These are phyloP conservation scores for Pisolithus orientalis DNA, from an alignment of 768 basidiomycete genomes.

Conservation along the genomic window DNA sequence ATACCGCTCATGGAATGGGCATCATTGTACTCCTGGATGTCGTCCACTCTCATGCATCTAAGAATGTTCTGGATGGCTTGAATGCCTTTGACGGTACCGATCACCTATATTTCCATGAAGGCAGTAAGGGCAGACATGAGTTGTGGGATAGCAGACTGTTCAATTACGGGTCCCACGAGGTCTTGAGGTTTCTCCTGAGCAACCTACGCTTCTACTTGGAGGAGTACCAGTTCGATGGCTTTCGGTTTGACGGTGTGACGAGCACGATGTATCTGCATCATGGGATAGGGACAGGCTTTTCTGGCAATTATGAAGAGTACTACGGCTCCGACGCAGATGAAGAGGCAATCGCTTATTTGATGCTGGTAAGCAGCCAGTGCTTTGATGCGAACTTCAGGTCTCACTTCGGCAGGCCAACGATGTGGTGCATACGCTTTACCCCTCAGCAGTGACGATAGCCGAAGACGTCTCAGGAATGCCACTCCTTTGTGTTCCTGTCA, in stretches of 20 bases:
- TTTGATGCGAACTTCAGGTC: neutral
- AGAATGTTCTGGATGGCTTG: slow-evolving; percentile 92
- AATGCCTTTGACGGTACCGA: slow-evolving; percentile 98
- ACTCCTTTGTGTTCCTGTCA: slow-evolving; percentile 73
- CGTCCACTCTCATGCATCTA: slow-evolving; percentile 97
- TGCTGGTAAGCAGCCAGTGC: slow-evolving; percentile 64
- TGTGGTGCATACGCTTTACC: slow-evolving; percentile 76
- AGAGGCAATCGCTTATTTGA: slow-evolving; percentile 91
- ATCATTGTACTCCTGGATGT: slow-evolving; percentile 92
- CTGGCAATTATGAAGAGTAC: slow-evolving; percentile 97
- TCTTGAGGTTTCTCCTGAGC: slow-evolving; percentile 88
- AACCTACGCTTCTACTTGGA: slow-evolving; percentile 96
- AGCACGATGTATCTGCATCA: slow-evolving; percentile 99
- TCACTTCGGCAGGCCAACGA: slow-evolving; percentile 75
- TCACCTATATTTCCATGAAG: slow-evolving; percentile 95
- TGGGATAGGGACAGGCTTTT: slow-evolving; percentile 96
- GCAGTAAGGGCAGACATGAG: slow-evolving; percentile 83
- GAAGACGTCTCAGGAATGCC: slow-evolving; percentile 99
- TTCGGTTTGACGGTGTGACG: slow-evolving; percentile 97
- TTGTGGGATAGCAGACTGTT: slow-evolving; percentile 98
- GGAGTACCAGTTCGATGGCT: slow-evolving; percentile 93
- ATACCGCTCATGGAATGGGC: slow-evolving; percentile 91
- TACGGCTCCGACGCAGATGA: slow-evolving; percentile 81
- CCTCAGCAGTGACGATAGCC: slow-evolving; percentile 82
- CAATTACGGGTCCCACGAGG: slow-evolving; percentile 95